These are phyloP conservation scores for Phycomyces blakesleeanus DNA, from an alignment of 192 early-diverging fungal species.

Conservation along the genomic window DNA sequence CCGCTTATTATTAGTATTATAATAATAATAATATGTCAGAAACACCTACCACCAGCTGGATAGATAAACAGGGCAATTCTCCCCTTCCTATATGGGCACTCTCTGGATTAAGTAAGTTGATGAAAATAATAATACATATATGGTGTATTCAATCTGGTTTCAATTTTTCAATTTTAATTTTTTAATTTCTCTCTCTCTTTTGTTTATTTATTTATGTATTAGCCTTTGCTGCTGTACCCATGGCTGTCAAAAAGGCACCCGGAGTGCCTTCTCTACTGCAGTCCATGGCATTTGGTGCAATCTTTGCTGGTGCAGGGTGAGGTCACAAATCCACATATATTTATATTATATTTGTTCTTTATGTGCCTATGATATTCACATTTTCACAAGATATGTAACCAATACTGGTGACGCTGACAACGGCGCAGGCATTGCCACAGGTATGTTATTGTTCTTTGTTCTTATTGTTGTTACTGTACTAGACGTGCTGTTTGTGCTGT, in stretches of 20 bases:
- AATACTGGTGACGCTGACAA: constrained; percentile 35
- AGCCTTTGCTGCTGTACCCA: constrained; percentile 29
- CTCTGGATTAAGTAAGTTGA: no score
- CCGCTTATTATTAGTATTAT: no score
- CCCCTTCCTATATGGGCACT: no score
- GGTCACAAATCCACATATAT: no score
- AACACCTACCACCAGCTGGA: no score
- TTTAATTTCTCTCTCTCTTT: no score
- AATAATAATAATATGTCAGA: no score
- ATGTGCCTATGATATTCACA: background rate
- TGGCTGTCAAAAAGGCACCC: constrained; percentile 21
- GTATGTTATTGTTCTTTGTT: constrained; percentile 17
- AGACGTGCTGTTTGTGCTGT: no score
- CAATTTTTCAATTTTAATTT: no score
- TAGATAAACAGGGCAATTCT: no score
- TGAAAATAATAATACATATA: no score
- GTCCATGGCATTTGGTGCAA: constrained; percentile 27
- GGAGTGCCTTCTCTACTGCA: constrained; percentile 37
- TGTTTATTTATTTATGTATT: background rate
- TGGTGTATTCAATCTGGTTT: no score
- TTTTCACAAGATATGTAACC: constrained; percentile 23
- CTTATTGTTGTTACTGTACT: background rate
- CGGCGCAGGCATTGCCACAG: constrained; percentile 41
- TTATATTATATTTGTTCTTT: background rate
- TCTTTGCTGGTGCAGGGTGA: constrained; percentile 39